These are phyloP conservation scores for Leptomonas seymouri DNA, from an alignment of 208 protist species.

Conservation along the genomic window DNA sequence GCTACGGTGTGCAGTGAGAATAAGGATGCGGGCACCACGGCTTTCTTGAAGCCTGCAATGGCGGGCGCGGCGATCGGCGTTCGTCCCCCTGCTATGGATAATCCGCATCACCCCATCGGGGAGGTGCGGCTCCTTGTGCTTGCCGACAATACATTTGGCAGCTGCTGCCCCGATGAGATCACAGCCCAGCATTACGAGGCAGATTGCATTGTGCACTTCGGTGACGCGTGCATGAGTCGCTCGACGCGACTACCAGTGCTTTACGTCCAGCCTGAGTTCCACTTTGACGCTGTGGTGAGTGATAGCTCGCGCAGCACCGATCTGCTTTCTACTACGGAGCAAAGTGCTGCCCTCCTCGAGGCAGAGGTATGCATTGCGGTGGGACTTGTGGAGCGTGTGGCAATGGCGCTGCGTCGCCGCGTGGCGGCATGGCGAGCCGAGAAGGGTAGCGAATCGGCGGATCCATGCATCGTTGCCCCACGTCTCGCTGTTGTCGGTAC, in stretches of 20 bases:
- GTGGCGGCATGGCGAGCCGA: slow-evolving; percentile 9
- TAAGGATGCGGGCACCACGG: neutral
- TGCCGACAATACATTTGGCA: slow-evolving; percentile 92
- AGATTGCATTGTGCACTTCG: slow-evolving; percentile 93
- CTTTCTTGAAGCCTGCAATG: neutral
- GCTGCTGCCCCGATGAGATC: slow-evolving; percentile 93
- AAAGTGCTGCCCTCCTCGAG: neutral
- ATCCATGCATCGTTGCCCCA: slow-evolving; percentile 3
- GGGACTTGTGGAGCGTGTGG: slow-evolving; percentile 29
- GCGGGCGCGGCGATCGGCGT: neutral
- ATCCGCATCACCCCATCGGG: slow-evolving; percentile 44
- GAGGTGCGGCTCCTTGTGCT: slow-evolving; percentile 74
- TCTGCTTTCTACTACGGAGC: neutral
- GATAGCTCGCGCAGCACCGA: neutral
- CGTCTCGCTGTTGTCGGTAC: slow-evolving; percentile 26
- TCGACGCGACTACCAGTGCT: slow-evolving; percentile 81
- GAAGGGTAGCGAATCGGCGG: neutral
- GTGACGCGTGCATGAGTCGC: slow-evolving; percentile 86
- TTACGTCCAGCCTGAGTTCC: slow-evolving; percentile 71
- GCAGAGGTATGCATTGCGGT: slow-evolving; percentile 24
- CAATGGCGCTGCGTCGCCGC: slow-evolving; percentile 11
- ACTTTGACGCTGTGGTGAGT: slow-evolving; percentile 23
- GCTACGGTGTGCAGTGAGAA: neutral
- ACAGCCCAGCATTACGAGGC: slow-evolving; percentile 84
- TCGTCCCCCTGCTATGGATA: slow-evolving; percentile 23